Percentiles rank a stretch among this genome's conserved stretches.
phyloP scores from a whole-genome alignment of 2,329 filamentous ascomycete genomes.

The Arthrobotrys entomopaga region DNA sequence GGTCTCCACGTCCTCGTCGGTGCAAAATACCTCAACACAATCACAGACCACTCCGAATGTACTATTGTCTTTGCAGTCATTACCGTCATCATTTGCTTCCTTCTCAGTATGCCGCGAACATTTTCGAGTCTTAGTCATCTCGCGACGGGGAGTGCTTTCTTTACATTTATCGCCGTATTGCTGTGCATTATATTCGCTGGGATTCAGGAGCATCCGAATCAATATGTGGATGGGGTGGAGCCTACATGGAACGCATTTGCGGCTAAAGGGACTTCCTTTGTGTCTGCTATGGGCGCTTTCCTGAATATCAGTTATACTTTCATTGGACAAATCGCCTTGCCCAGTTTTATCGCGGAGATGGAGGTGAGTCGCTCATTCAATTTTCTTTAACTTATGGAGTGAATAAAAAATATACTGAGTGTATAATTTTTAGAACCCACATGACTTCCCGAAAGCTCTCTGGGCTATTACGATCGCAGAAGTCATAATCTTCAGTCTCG shows the following conservation, averaged over 20 bases:
- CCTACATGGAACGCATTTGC: conserved; percentile 77
- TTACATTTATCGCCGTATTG: conserved; percentile 89
- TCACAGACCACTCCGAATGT: conserved; percentile 76
- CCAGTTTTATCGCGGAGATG: conserved; percentile 97
- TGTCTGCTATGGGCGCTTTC: conserved; percentile 84
- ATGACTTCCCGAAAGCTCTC: conserved; percentile 90
- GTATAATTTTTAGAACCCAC: conserved; percentile 65
- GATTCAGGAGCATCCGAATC: conserved; percentile 77
- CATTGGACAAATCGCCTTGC: conserved; percentile 92
- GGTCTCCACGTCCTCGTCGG: conserved; percentile 84
- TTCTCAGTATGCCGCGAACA: conserved; percentile 84
- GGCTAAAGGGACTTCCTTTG: conserved; percentile 77
- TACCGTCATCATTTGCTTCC: conserved; percentile 77
- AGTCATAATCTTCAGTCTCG: conserved; percentile 83
- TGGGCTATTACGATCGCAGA: conserved; percentile 91
- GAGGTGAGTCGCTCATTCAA: conserved; percentile 61
- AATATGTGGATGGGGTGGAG: conserved; percentile 70
- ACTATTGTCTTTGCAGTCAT: conserved; percentile 83
- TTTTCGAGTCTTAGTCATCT: conserved; percentile 82
- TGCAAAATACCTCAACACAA: conserved; percentile 89
- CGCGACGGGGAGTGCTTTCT: conserved; percentile 80
- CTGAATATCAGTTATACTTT: conserved; percentile 97
- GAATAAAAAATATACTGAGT: conserved; percentile 3
- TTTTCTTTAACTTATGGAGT: too few relatives aligned
- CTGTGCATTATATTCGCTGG: conserved; percentile 84